Conservation (phyloP, 2,329 filamentous ascomycete genomes). For the Clonostachys solani region DNA sequence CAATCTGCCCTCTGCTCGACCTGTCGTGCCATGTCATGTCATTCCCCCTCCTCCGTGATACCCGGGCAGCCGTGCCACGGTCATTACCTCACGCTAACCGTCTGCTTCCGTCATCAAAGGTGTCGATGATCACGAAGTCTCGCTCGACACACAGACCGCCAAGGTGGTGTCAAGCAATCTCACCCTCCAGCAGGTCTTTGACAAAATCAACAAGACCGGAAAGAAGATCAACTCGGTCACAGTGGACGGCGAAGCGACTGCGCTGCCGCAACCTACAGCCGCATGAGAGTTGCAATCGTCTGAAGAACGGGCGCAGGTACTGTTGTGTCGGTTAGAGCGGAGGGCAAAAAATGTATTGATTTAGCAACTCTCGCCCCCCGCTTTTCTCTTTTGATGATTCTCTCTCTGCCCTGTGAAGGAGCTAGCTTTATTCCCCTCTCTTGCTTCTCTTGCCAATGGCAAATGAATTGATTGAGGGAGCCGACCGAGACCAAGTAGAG, state of each 20-base stretch:
- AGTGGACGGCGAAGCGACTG: constrained; percentile 52
- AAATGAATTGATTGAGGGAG: too few relatives aligned
- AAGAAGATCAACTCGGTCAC: constrained; percentile 81
- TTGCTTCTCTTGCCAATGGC: too few relatives aligned
- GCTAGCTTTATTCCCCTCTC: too few relatives aligned
- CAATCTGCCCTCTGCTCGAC: not conserved
- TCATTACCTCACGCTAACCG: constrained; percentile 4
- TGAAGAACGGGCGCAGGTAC: too few relatives aligned
- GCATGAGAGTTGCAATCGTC: too few relatives aligned
- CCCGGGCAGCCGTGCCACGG: too few relatives aligned
- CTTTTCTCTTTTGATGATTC: not conserved
- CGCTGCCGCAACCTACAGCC: not conserved
- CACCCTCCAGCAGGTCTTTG: constrained; percentile 75
- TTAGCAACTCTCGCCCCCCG: not conserved
- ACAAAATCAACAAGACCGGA: constrained; percentile 91
- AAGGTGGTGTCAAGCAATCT: constrained; percentile 64
- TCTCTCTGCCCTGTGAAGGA: too few relatives aligned
- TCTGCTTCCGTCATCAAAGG: constrained; percentile 42
- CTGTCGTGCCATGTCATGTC: too few relatives aligned
- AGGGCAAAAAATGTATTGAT: not conserved
- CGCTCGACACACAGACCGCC: constrained; percentile 80
- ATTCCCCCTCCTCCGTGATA: too few relatives aligned
- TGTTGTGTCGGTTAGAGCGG: not conserved
- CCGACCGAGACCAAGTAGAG: too few relatives aligned
- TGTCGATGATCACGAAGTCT: constrained; percentile 82